Percentiles rank a stretch among this genome's conserved stretches.
Evolutionary conservation across 345 rosid species (phyloP).

Genomic region (Arabis hirsuta): DNA sequence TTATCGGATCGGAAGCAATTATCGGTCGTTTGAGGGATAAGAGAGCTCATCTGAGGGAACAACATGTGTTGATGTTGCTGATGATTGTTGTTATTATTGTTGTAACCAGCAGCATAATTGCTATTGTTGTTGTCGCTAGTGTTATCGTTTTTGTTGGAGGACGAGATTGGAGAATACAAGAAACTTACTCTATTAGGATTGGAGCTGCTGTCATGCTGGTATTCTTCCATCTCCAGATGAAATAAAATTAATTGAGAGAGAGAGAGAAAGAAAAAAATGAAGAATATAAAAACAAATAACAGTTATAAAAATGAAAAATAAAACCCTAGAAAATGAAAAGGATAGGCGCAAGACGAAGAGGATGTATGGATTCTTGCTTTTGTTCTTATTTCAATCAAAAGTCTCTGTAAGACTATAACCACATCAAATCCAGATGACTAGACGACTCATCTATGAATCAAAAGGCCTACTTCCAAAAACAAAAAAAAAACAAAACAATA

Average conservation of each 20-base stretch:
- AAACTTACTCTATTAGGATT: slow-evolving; percentile 65
- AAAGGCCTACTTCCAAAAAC: slow-evolving; percentile 15
- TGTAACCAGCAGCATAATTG: slow-evolving; percentile 40
- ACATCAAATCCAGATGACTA: slow-evolving; percentile 46
- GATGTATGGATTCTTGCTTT: slow-evolving; percentile 40
- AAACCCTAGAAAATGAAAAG: slow-evolving; percentile 41
- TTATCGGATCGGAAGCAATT: slow-evolving; percentile 62
- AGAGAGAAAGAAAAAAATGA: slow-evolving; percentile 29
- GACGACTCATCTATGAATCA: slow-evolving; percentile 39
- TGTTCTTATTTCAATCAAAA: slow-evolving; percentile 45
- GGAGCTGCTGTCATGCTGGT: slow-evolving; percentile 63
- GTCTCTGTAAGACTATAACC: slow-evolving; percentile 46
- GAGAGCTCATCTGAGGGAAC: slow-evolving; percentile 44
- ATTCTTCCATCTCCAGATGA: slow-evolving; percentile 72
- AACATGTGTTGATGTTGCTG: slow-evolving; percentile 42
- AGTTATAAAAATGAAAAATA: slow-evolving; percentile 10
- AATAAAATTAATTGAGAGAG: slow-evolving; percentile 3
- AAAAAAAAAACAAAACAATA: not conserved
- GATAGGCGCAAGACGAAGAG: slow-evolving; percentile 25
- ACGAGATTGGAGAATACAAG: slow-evolving; percentile 66
- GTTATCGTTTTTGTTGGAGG: slow-evolving; percentile 61
- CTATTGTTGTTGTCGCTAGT: slow-evolving; percentile 42
- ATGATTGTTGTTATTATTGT: slow-evolving; percentile 23
- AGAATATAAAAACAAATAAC: not conserved
- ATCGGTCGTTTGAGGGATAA: slow-evolving; percentile 51